Percentiles rank a stretch among this genome's conserved stretches.
phyloP scores from a whole-genome alignment of 176 grass and related monocot genomes.

The Avena eriantha region DNA sequence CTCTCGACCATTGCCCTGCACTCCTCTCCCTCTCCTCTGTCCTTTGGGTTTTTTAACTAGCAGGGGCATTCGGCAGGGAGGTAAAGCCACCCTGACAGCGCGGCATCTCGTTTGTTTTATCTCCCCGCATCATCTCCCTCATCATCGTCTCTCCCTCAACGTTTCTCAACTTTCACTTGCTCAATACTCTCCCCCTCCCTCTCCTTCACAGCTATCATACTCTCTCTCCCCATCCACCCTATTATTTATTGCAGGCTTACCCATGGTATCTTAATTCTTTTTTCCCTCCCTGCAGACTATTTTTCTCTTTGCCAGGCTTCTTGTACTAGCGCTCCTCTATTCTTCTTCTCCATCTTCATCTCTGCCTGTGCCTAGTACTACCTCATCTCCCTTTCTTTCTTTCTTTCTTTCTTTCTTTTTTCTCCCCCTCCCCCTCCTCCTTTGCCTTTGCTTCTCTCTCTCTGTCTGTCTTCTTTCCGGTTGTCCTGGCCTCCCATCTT shows the following conservation, averaged over 20 bases:
- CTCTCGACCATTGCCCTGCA: slow-evolving; percentile 41
- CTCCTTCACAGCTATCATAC: slow-evolving; percentile 50
- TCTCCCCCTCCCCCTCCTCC: slow-evolving; percentile 4
- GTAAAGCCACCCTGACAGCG: slow-evolving; percentile 83
- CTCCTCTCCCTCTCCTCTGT: slow-evolving; percentile 48
- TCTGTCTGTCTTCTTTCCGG: slow-evolving; percentile 56
- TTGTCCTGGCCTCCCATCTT: slow-evolving; percentile 60
- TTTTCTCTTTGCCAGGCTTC: slow-evolving; percentile 60
- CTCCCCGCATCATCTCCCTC: slow-evolving; percentile 68
- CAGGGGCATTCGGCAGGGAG: slow-evolving; percentile 53
- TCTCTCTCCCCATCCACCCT: slow-evolving; percentile 40
- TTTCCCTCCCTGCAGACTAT: slow-evolving; percentile 15
- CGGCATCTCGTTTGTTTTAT: slow-evolving; percentile 99
- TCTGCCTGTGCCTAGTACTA: not conserved
- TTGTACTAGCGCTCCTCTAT: slow-evolving; percentile 40
- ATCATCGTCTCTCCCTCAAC: slow-evolving; percentile 60
- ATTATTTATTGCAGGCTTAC: slow-evolving; percentile 69
- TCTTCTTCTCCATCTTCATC: slow-evolving; percentile 34
- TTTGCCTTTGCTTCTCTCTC: not conserved
- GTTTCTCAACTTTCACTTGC: slow-evolving; percentile 50
- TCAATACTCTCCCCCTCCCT: slow-evolving; percentile 30
- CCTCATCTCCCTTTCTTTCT: slow-evolving; percentile 27
- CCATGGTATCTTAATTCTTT: slow-evolving; percentile 74
- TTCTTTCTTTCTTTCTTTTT: slow-evolving; percentile 24
- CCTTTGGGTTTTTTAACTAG: slow-evolving; percentile 75